These are phyloP conservation scores for Cordyceps javanica DNA, from an alignment of 2,329 filamentous ascomycete genomes.

Conservation along the genomic window DNA sequence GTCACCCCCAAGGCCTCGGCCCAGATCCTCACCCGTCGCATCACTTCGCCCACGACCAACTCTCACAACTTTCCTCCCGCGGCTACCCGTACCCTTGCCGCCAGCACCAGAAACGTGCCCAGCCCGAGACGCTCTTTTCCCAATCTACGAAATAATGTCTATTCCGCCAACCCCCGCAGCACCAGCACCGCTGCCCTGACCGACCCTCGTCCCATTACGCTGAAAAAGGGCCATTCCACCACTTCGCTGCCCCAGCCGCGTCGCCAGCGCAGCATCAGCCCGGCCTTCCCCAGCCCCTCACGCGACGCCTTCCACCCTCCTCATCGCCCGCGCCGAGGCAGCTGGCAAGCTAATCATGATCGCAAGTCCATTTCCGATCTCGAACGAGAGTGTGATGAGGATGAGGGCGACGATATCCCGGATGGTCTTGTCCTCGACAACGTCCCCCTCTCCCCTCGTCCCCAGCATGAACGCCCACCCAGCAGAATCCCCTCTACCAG, in stretches of 20 bases:
- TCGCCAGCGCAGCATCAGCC: conserved; percentile 47
- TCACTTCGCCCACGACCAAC: conserved; percentile 10
- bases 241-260: conserved; percentile 32
- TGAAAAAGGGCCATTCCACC: conserved; percentile 24
- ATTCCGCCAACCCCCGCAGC: conserved; percentile 44
- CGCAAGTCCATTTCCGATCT: conserved; percentile 65
- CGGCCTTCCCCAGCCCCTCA: conserved; percentile 39
- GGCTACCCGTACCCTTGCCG: conserved; percentile 25
- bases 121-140: conserved; percentile 38
- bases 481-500: conserved; percentile 49
- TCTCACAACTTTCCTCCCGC: conserved; percentile 14
- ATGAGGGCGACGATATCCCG: conserved; percentile 71
- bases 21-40: conserved; percentile 33
- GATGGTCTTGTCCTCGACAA: conserved; percentile 76
- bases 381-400: conserved; percentile 70
- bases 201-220: conserved; percentile 25
- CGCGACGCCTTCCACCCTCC: conserved; percentile 35
- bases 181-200: conserved; percentile 36
- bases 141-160: conserved; percentile 40
- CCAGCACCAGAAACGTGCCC: conserved; percentile 22
- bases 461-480: conserved; percentile 46
- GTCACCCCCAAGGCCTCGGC: conserved; percentile 45
- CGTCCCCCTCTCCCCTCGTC: conserved; percentile 72
- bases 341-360: conserved; percentile 62
- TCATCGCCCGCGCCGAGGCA: conserved; percentile 49